Base-by-base conservation (phyloP, 495 filamentous ascomycete genomes). In the Wilcoxina mikolae region DNA sequence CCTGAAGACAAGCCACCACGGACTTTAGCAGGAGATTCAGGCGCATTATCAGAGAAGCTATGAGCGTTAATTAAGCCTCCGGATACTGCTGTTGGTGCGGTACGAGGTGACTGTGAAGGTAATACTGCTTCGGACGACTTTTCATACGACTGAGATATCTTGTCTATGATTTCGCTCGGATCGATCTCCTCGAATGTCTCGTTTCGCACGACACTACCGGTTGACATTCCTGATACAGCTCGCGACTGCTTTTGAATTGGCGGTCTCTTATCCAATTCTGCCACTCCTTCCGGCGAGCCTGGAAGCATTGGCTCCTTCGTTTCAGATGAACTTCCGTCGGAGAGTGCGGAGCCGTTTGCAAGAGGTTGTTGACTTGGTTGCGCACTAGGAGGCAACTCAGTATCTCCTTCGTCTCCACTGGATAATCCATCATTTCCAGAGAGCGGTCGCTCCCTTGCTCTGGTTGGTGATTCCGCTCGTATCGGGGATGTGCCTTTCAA, bases 141-240 rank as follows among this genome's bases (percentile, higher is more conserved):
- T 39, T 5, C 12, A 10, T n/a, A 27, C 15, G 46, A 10, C 25
- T 29, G 24, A 3, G 23, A 49, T n/a, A 49, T 28, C 4, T 28
- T 27, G 15, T 49, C 46, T 23, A 27, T 28, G 1, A 49, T 2
- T 7, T 4, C 22, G 25, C 15, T 29, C 15, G 46, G 15, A 29
- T 49, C 46, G 2, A 49, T 28, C 29, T 49, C 46, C 46, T 49
- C 46, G 20, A 49, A 49, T 2, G 1, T 49, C 46, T 49, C 46
- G 12, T 49, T 27, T 15, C 27, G 46, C 24, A 29, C 29, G 20
- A 49, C 15, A 20, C 46, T 49, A 29, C 15, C 46, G 15, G 2
- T 49, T 2, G 46, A 49, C 27, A 49, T 11, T 29, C n/a, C 24
- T 15, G 46, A 49, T 7, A 49, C 25, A 7, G 46, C 12, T 29